Evolutionary conservation across 2,329 filamentous ascomycete species (phyloP).

Genomic region (Aspergillus carbonarius): DNA sequence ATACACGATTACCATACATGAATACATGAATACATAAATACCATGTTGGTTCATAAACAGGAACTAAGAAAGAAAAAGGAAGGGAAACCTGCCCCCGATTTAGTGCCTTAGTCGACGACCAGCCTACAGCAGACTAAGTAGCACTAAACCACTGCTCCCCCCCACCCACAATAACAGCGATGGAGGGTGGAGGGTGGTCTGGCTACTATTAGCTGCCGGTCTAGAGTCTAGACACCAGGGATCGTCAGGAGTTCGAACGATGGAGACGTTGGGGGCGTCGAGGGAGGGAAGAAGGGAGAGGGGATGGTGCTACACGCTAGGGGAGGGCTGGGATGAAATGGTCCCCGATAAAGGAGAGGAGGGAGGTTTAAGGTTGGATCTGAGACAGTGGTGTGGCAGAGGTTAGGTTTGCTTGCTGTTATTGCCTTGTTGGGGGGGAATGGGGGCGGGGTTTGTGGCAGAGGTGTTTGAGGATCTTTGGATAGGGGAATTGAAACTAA

Average conservation of each 20-base stretch:
- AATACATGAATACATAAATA: too few relatives aligned
- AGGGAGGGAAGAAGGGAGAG: background rate
- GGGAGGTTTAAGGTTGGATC: constrained; percentile 1
- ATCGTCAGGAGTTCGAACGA: constrained; percentile 18
- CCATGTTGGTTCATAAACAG: too few relatives aligned
- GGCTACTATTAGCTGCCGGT: background rate
- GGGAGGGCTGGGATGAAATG: background rate
- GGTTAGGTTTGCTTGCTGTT: background rate
- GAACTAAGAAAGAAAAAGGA: background rate
- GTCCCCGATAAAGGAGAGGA: background rate
- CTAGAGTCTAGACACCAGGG: constrained; percentile 7
- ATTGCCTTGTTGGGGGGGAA: background rate
- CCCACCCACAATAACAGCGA: background rate
- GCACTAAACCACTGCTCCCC: background rate
- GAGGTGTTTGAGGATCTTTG: background rate
- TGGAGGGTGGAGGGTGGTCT: background rate
- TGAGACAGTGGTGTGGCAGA: constrained; percentile 20
- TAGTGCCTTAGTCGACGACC: too few relatives aligned
- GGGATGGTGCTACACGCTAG: constrained; percentile 13
- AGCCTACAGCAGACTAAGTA: background rate
- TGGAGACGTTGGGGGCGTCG: constrained; percentile 9
- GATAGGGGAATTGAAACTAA: background rate
- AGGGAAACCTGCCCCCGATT: background rate
- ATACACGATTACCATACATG: too few relatives aligned
- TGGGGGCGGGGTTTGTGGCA: background rate